A percentile compares a stretch with the other conserved stretches of the same genome.
Evolutionary conservation across 2,329 filamentous ascomycete genomes (phyloP).

Genomic region (Aspergillus pseudoterreus): DNA sequence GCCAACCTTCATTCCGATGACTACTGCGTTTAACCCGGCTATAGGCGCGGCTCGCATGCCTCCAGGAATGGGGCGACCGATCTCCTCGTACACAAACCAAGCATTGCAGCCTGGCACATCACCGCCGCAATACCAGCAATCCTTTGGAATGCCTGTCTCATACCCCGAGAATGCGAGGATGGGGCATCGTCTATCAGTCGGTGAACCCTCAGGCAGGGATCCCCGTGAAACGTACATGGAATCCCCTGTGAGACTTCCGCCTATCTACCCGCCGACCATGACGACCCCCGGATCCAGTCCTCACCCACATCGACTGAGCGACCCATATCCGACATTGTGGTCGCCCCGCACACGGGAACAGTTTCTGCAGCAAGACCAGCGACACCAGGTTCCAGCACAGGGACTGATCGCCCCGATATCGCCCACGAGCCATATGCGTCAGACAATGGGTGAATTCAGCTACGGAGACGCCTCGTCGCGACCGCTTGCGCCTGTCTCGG

Average conservation of each 20-base stretch:
- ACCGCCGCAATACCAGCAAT: conserved; percentile 31
- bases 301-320: conserved; percentile 30
- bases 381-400: conserved; percentile 16
- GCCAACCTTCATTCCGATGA: conserved; percentile 22
- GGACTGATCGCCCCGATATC: conserved; percentile 26
- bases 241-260: conserved; percentile 34
- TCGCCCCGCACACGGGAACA: conserved; percentile 22
- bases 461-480: conserved; percentile 21
- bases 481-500: conserved; percentile 17
- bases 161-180: conserved; percentile 24
- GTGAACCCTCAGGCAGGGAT: conserved; percentile 22
- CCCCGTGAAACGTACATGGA: conserved; percentile 29
- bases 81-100: conserved; percentile 25
- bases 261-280: conserved; percentile 33
- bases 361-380: conserved; percentile 19
- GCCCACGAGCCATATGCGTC: conserved; percentile 23
- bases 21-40: conserved; percentile 25
- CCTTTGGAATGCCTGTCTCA: conserved; percentile 22
- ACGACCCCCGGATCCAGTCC: conserved; percentile 14
- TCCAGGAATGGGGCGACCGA: conserved; percentile 22
- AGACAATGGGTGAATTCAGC: conserved; percentile 19
- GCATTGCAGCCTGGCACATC: conserved; percentile 28
- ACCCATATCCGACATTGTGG: conserved; percentile 30
- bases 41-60: conserved; percentile 18
- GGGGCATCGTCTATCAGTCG: conserved; percentile 22